A percentile compares a stretch with the other conserved stretches of the same genome.
phyloP scores from a whole-genome alignment of 2,329 filamentous ascomycete species.

The Colletotrichum filicis region DNA sequence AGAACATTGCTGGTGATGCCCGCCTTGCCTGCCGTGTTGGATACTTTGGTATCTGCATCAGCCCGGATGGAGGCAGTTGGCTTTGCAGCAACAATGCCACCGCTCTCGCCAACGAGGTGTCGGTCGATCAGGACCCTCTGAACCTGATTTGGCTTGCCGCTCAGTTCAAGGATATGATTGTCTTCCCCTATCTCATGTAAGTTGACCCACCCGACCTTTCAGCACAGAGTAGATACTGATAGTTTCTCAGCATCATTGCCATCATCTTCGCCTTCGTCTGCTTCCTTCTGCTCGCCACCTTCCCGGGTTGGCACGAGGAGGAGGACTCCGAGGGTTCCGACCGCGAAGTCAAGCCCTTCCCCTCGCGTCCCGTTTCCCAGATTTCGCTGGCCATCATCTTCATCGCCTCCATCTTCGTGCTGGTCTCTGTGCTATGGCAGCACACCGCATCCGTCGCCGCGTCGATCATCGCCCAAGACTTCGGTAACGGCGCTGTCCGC shows the following conservation, averaged over 20 bases:
- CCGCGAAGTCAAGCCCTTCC: conserved; percentile 93
- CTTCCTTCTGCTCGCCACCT: conserved; percentile 93
- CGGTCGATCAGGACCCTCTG: conserved; percentile 91
- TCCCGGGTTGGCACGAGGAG: conserved; percentile 97
- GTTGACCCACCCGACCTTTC: conserved; percentile 45
- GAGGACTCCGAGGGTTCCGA: conserved; percentile 83
- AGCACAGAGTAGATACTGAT: conserved; percentile 30
- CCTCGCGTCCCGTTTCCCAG: conserved; percentile 91
- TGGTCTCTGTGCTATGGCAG: conserved; percentile 86
- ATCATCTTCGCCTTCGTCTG: conserved; percentile 98
- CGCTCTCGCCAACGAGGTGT: conserved; percentile 87
- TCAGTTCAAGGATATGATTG: conserved; percentile 98
- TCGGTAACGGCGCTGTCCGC: conserved; percentile 88
- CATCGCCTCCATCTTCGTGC: conserved; percentile 75
- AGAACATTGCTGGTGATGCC: conserved; percentile 88
- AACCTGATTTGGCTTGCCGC: conserved; percentile 97
- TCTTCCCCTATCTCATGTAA: conserved; percentile 96
- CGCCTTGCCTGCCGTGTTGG: conserved; percentile 91
- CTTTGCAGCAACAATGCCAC: conserved; percentile 98
- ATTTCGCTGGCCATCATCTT: conserved; percentile 94
- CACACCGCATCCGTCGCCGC: conserved; percentile 97
- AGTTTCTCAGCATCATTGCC: conserved; percentile 81
- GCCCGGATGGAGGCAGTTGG: conserved; percentile 89
- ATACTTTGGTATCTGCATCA: conserved; percentile 98
- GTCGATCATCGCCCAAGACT: conserved; percentile 90